Percentiles rank a stretch among this genome's conserved stretches.
Conservation (phyloP, 176 grass and related monocot genomes). For the Oryza glumipatula region DNA sequence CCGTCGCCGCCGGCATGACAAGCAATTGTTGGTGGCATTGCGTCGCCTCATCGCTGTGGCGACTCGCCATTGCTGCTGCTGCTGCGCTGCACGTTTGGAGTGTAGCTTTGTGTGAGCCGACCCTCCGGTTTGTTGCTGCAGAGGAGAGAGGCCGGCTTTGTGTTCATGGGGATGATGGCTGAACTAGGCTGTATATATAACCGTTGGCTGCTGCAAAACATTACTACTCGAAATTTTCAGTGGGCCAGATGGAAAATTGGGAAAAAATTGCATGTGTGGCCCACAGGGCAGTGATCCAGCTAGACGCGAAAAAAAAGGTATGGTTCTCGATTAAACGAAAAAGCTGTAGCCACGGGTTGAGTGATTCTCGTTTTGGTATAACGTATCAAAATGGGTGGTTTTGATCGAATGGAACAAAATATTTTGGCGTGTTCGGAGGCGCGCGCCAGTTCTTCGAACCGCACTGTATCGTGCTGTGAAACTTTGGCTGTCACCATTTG, state of each 20-base stretch:
- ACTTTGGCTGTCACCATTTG: too few relatives aligned
- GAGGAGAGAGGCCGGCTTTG: conserved; percentile 3
- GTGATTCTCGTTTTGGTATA: neutral
- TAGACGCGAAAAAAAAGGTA: neutral
- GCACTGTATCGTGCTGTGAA: neutral
- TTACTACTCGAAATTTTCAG: conserved; percentile 16
- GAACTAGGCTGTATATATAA: conserved; percentile 43
- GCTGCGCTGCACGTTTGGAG: neutral
- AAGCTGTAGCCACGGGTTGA: neutral
- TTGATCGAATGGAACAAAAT: neutral
- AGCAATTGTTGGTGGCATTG: conserved; percentile 58
- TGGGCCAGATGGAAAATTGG: conserved; percentile 9
- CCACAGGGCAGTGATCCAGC: conserved; percentile 33
- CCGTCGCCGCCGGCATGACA: neutral
- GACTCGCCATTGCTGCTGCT: conserved; percentile 39
- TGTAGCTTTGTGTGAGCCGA: neutral
- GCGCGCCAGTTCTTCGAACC: neutral
- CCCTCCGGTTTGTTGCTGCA: conserved; percentile 44
- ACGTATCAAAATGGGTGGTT: conserved; percentile 1
- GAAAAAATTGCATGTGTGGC: conserved; percentile 3
- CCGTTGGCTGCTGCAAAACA: neutral
- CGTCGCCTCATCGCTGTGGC: conserved; percentile 37
- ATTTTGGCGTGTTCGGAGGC: neutral
- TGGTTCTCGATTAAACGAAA: neutral
- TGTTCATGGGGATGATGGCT: conserved; percentile 18